phyloP scores from a whole-genome alignment of 225 moss, liverwort and hornwort species.

The Bryoerythrophyllum caledonicum region DNA sequence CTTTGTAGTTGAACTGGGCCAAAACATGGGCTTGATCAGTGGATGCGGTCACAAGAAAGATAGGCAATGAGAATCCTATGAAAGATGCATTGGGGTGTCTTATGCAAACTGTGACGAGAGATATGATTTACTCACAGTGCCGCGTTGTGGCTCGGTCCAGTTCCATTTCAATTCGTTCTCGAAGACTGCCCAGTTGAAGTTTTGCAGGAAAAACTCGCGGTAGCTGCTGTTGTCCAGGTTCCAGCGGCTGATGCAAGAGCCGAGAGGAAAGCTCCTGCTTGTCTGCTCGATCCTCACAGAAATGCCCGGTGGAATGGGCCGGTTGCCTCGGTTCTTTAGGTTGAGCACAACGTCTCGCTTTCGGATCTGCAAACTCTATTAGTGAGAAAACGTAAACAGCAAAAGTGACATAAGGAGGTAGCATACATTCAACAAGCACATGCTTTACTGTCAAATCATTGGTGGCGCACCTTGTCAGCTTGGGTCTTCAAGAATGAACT shows the following conservation, averaged over 20 bases:
- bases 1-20: constrained; percentile 52
- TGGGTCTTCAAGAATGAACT: constrained; percentile 55
- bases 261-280: constrained; percentile 71
- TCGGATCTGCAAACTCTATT: constrained; percentile 50
- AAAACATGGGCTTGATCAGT: too few relatives aligned
- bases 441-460: constrained; percentile 15
- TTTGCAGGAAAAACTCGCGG: constrained; percentile 67
- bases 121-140: constrained; percentile 24
- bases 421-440: background rate
- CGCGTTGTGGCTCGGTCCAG: constrained; percentile 68
- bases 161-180: constrained; percentile 94
- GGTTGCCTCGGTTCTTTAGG: constrained; percentile 42
- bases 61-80: too few relatives aligned
- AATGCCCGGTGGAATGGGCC: constrained; percentile 48
- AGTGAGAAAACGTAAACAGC: constrained; percentile 7
- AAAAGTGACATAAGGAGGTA: background rate
- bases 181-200: constrained; percentile 95
- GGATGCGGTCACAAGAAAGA: background rate
- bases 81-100: too few relatives aligned
- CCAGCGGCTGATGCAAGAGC: constrained; percentile 79
- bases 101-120: too few relatives aligned
- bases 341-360: constrained; percentile 67
- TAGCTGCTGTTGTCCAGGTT: constrained; percentile 73
- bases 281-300: constrained; percentile 68
- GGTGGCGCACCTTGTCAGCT: constrained; percentile 62